phyloP scores from a whole-genome alignment of 805 yeast genomes.

The Naumovozyma dairenensis region DNA sequence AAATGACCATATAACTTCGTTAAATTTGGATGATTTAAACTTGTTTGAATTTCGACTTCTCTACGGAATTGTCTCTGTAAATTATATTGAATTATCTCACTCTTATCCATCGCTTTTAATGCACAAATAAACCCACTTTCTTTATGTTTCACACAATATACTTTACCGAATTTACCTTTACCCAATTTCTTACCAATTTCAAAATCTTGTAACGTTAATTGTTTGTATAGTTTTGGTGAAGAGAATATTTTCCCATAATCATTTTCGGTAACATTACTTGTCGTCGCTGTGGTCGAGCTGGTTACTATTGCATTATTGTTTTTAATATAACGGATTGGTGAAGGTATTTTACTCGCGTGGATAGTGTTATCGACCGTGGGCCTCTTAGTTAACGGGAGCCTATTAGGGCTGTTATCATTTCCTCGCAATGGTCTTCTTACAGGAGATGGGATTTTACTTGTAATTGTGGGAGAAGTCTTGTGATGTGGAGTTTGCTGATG shows the following conservation, averaged over 20 bases:
- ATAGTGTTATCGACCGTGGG: not conserved
- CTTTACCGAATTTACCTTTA: conserved; percentile 88
- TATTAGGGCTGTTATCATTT: conserved; percentile 1
- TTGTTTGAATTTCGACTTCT: conserved; percentile 85
- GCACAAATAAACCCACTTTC: conserved; percentile 76
- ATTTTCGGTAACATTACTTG: not conserved
- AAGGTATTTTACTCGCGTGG: not conserved
- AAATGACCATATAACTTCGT: conserved; percentile 79
- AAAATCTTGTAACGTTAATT: conserved; percentile 41
- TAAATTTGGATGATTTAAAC: conserved; percentile 68
- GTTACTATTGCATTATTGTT: not conserved
- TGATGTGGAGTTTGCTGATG: not conserved
- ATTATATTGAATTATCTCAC: conserved; percentile 61
- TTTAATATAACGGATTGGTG: no score
- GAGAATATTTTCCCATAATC: no score
- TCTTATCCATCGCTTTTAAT: conserved; percentile 80
- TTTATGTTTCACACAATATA: conserved; percentile 77
- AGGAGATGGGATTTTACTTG: conserved; percentile 8
- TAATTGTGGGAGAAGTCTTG: conserved; percentile 2
- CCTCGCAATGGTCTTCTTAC: not conserved
- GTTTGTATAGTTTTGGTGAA: conserved; percentile 5
- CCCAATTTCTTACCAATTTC: conserved; percentile 84
- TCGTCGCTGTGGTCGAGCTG: conserved; percentile 2
- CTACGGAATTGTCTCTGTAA: conserved; percentile 80
- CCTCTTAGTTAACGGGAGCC: not conserved